phyloP scores from a whole-genome alignment of 2,329 filamentous ascomycete genomes.

The Pseudogymnoascus sp. region DNA sequence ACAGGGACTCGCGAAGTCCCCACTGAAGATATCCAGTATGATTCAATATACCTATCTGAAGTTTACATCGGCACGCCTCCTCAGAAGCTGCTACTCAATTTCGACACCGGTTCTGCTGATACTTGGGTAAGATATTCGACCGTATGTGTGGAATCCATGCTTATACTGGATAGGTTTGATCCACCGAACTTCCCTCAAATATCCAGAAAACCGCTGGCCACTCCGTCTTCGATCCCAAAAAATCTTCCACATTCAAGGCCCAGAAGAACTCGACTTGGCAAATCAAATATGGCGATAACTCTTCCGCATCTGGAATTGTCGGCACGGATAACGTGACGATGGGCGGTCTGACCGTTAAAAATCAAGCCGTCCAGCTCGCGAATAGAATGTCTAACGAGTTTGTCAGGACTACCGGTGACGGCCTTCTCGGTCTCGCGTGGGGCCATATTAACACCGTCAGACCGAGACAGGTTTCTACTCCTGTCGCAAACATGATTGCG shows the following conservation, averaged over 20 bases:
- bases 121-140: slow-evolving; percentile 47
- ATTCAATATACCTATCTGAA: slow-evolving; percentile 55
- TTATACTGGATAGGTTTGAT: slow-evolving; percentile 41
- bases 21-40: slow-evolving; percentile 59
- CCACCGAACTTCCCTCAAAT: slow-evolving; percentile 37
- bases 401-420: slow-evolving; percentile 47
- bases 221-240: slow-evolving; percentile 49
- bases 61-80: slow-evolving; percentile 57
- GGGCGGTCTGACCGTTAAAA: slow-evolving; percentile 52
- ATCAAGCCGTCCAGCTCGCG: slow-evolving; percentile 59
- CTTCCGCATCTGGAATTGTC: slow-evolving; percentile 56
- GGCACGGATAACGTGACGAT: slow-evolving; percentile 55
- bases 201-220: slow-evolving; percentile 34
- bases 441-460: slow-evolving; percentile 55
- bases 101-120: slow-evolving; percentile 65
- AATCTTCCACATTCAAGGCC: slow-evolving; percentile 52
- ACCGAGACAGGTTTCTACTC: slow-evolving; percentile 48
- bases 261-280: slow-evolving; percentile 47
- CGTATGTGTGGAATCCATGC: not conserved
- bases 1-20: slow-evolving; percentile 41
- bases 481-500: slow-evolving; percentile 61
- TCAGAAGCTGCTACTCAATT: slow-evolving; percentile 55
- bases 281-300: slow-evolving; percentile 61
- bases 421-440: slow-evolving; percentile 60
- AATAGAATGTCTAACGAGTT: slow-evolving; percentile 52